Percentiles rank a stretch among this genome's conserved stretches.
Conservation (phyloP, 345 rosid species). For the Eucalyptus melliodora region DNA sequence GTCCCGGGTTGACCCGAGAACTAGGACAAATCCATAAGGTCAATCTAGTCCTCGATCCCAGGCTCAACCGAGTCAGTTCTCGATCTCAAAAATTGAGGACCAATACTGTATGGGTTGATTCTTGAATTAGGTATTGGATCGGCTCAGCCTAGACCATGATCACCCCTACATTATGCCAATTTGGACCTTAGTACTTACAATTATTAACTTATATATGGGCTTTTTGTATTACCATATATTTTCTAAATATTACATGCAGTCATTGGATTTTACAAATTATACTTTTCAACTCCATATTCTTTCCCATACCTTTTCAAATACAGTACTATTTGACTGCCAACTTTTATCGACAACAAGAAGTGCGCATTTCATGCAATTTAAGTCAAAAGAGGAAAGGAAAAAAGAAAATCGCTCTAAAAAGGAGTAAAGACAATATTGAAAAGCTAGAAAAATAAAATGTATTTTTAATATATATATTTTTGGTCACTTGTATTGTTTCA, state of each 20-base stretch:
- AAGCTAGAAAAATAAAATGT: background rate
- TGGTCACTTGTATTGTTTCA: background rate
- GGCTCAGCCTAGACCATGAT: too few species aligned
- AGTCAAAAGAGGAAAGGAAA: background rate
- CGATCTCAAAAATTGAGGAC: too few species aligned
- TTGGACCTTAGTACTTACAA: background rate
- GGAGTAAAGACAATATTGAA: background rate
- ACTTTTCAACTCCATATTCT: background rate
- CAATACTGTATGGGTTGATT: fast-evolving
- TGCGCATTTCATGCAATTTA: background rate
- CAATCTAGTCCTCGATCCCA: too few species aligned
- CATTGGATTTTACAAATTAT: background rate
- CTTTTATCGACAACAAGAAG: background rate
- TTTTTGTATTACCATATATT: background rate
- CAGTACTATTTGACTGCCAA: background rate
- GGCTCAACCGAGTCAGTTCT: too few species aligned
- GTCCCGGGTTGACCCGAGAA: fast-evolving
- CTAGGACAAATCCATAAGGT: too few species aligned
- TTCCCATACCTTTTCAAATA: background rate
- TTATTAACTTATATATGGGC: background rate
- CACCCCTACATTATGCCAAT: background rate
- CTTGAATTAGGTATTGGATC: too few species aligned
- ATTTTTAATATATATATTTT: background rate
- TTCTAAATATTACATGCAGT: background rate
- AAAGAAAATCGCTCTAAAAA: background rate